Evolutionary conservation across 2,329 filamentous ascomycete genomes (phyloP), one percentile per base, ranked within the genome.

Genomic region (Thyridium curvatum): DNA sequence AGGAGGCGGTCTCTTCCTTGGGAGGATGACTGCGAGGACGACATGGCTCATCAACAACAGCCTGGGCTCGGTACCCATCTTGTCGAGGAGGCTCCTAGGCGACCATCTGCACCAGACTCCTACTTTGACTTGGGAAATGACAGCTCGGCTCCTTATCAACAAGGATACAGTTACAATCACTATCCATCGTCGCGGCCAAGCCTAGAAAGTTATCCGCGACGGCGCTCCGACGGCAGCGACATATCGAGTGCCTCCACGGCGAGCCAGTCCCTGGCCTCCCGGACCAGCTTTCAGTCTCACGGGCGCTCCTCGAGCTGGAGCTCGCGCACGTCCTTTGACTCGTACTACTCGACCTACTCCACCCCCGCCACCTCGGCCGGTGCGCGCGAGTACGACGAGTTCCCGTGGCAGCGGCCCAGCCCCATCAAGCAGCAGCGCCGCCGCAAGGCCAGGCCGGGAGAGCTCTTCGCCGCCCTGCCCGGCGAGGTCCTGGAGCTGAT

Each of bases 401-500:
- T 45, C 33, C 41, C 42, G 8, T 52, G 55, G 53, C 55, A 60
- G 42, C 58, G 53, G 40, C 59, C 55, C 26, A 50, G 53, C 5
- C 56, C 53, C 16, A 54, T 63, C 36, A 64, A 62, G 49, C 55
- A 56, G 45, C 46, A 54, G 15, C 21, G 21, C 21, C 52, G 57
- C 18, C 49, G 46, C 29, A 64, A 51, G 40, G 54, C 61, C 9
- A 55, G 59, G 28, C 67, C 66, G 0, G 70, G 74, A 12, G 75
- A 78, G 48, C 55, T 74, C 7, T 76, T 81, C 42, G 63, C 63
- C n/a, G 64, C 63, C 15, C 48, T 82, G 13, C 77, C 78, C 0
- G 68, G 69, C n/a, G 76, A 80, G 50, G 72, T 82, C 2, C 54
- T 82, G 34, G 65, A 71, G 37, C 57, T 76, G 28, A 72, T 82